These are phyloP conservation scores for Pichia cephalocereana DNA, from an alignment of 805 yeast genomes.

Conservation along the genomic window DNA sequence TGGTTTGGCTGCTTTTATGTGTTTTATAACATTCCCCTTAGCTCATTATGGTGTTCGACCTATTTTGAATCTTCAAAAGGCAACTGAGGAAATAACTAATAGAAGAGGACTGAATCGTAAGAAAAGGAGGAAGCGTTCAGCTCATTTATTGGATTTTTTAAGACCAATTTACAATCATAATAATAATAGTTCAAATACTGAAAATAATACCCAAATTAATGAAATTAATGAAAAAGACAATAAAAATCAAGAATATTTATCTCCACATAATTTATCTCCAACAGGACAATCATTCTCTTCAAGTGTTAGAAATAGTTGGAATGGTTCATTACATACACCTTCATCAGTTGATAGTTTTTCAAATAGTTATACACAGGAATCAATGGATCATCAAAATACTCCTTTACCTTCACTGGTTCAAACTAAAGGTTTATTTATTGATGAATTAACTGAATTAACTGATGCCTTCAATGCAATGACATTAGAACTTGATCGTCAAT, in stretches of 20 bases:
- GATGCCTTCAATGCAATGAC: constrained; percentile 90
- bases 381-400: neutral
- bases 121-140: constrained; percentile 13
- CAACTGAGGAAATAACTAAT: constrained; percentile 63
- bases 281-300: neutral
- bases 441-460: constrained; percentile 81
- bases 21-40: constrained; percentile 68
- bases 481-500: constrained; percentile 76
- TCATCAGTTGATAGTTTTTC: constrained; percentile 10
- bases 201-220: neutral
- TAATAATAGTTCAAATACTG: neutral
- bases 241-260: neutral
- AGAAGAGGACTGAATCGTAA: constrained; percentile 26
- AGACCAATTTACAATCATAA: constrained; percentile 1
- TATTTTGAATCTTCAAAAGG: constrained; percentile 66
- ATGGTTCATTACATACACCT: constrained; percentile 4
- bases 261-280: neutral
- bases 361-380: constrained; percentile 4
- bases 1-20: constrained; percentile 67
- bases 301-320: constrained; percentile 6
- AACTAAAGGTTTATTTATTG: constrained; percentile 43
- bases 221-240: neutral
- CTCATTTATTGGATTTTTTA: constrained; percentile 8
- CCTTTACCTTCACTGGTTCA: constrained; percentile 19
- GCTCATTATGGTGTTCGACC: constrained; percentile 84